Evolutionary conservation across 768 basidiomycete species (phyloP), one percentile per base, ranked within the genome.

Genomic region (Mycena leptocephala): DNA sequence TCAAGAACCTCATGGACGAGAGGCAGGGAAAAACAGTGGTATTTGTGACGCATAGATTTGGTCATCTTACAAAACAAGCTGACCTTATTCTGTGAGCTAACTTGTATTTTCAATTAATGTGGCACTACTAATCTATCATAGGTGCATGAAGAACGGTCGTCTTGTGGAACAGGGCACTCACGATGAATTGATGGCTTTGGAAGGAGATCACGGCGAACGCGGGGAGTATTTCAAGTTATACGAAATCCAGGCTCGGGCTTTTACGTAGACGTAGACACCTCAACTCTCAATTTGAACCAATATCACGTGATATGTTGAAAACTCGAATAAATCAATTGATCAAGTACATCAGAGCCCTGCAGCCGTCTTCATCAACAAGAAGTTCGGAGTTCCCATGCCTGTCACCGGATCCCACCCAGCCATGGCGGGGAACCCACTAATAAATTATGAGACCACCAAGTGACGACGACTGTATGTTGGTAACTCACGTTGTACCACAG

Each of bases 1-100:
- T 89, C 63, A 66, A 83, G 33, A 81, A 80, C 20, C 81, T 90
- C 33, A 79, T 80, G 41, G 56, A 79, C 3, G 73, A 66, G 6
- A 82, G 87, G 13, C 55, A 78, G 2, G 88, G 86, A 1, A 89
- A 88, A 81, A 85, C 84, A 18, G 84, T 84, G 83, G 75, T 87
- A 3, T 86, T 86, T 59, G 85, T 86, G 9, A 86, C 85, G 0
- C 87, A 87, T 74, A 79, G 86, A 24, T 86, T 87, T 71, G 86
- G 84, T 11, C 82, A 84, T 76, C 80, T 87, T 6, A 85, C 85
- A 3, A 84, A 84, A 69, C 81, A 83, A 43, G 86, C 86, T 9
- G 86, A 87, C 73, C 26, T 83, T 18, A 86, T 87, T 41, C 63
- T 87, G 86, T 86, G 70, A 30, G 83, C 79, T 41, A 41, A 39